Base-by-base conservation (phyloP, 2,329 filamentous ascomycete species). In the Tolypocladium ophioglossoides region DNA sequence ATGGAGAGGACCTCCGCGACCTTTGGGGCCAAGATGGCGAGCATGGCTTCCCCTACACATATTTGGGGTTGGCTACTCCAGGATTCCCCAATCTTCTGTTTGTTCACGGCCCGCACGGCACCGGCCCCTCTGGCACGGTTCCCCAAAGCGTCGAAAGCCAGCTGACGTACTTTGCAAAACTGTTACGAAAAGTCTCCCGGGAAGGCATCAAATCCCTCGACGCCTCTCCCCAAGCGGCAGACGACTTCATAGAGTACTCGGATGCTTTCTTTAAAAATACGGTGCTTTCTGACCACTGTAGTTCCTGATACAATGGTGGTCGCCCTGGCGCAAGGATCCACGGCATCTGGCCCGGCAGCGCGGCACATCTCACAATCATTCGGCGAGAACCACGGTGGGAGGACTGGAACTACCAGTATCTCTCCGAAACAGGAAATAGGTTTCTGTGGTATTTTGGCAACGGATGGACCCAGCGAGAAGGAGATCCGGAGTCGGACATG, bases 251-350 rank as follows among this genome's bases (percentile, higher is more conserved):
- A 12, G 75, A 78, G 52, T 85, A 84, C 66, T 74, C 72, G 30
- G 76, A 82, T 58, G 74, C 76, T 0, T 83, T 81, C 63, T 82
- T 82, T 60, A 65, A 69, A 0, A 74, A 67, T 24, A 82, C 78
- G 0, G 78, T 82, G 2, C 67, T 85, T 54, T 74, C 76, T 0
- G 81, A 85, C 52, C 78, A 80, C 54, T 89, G 86, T 64, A 82
- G 79, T 41, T 85, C 81, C 0, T 89, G 86, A 86, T 86, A 86
- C 56, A 89, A 89, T 56, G 82, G 85, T 14, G 82, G 82, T 0
- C 70, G 70, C 7, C 78, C 84, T 0, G 85, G 84, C 0, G 78
- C 75, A 0, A 72, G 84, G 4, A 82, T 89, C 27, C 83, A 87
- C 57, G 85, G 84, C 0, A 64, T 87, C 8, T 90, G 85, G 79